A percentile compares a stretch with the other conserved stretches of the same genome.
phyloP scores from a whole-genome alignment of 2,329 filamentous ascomycete genomes.

The Ophiostoma novo-ulmi region DNA sequence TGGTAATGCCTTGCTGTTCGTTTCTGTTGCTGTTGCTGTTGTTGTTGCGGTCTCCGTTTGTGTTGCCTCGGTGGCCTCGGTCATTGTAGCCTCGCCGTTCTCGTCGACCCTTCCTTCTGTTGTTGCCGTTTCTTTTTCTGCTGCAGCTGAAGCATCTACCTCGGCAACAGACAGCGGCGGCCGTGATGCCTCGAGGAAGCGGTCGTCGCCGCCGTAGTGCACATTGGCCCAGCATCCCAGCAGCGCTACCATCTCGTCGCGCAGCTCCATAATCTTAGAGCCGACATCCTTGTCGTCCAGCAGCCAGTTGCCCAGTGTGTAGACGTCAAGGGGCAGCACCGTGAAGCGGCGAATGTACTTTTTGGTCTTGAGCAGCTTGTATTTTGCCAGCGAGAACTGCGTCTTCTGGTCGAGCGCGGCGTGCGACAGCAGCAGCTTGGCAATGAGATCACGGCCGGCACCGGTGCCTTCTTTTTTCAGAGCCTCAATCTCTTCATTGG shows the following conservation, averaged over 20 bases:
- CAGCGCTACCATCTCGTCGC: conserved; percentile 76
- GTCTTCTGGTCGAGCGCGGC: conserved; percentile 91
- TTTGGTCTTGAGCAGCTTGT: conserved; percentile 86
- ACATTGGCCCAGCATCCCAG: conserved; percentile 87
- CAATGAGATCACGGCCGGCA: conserved; percentile 82
- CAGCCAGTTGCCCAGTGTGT: conserved; percentile 69
- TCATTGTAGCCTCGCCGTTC: neutral
- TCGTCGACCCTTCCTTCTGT: neutral
- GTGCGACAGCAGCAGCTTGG: conserved; percentile 87
- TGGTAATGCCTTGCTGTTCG: neutral
- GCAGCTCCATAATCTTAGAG: conserved; percentile 73
- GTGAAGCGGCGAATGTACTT: conserved; percentile 91
- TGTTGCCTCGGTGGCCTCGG: neutral
- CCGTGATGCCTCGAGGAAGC: conserved; percentile 18
- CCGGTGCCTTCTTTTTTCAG: conserved; percentile 67
- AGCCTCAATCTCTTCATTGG: conserved; percentile 68
- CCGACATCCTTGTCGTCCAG: conserved; percentile 71
- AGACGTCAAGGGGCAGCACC: conserved; percentile 75
- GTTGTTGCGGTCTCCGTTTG: conserved; percentile 27
- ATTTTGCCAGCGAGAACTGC: conserved; percentile 86
- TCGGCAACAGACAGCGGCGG: conserved; percentile 20
- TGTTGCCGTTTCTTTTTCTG: conserved; percentile 25
- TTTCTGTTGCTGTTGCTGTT: conserved; percentile 29
- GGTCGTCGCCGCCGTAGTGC: conserved; percentile 56
- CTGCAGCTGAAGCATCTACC: conserved; percentile 30